Conservation (phyloP, 202 grass and related monocot species). For the Schoenoplectus tabernaemontani region DNA sequence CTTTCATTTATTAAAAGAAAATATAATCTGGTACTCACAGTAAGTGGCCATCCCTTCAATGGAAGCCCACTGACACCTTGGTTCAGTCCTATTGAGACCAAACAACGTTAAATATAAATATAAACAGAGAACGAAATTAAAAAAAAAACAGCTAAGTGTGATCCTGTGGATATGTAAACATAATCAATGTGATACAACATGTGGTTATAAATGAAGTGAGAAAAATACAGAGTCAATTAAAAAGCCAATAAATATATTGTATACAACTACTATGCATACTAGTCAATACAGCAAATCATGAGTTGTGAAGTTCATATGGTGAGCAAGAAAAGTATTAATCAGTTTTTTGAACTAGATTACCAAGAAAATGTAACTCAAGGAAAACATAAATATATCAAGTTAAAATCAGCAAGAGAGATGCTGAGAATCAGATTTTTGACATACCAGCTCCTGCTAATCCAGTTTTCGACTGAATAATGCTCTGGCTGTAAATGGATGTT, state of each 20-base stretch:
- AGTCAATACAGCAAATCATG: too few species aligned
- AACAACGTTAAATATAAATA: slow-evolving; percentile 10
- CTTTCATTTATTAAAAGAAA: too few species aligned
- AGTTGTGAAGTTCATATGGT: not conserved
- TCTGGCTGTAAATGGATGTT: slow-evolving; percentile 78
- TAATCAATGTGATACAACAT: not conserved
- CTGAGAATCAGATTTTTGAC: slow-evolving; percentile 3
- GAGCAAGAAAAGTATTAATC: not conserved
- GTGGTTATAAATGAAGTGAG: slow-evolving; percentile 4
- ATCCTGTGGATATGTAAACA: not conserved
- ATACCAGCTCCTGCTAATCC: slow-evolving; percentile 71
- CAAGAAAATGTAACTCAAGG: slow-evolving; percentile 2
- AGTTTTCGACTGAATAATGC: slow-evolving; percentile 89
- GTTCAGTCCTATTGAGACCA: slow-evolving; percentile 58
- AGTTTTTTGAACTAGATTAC: not conserved
- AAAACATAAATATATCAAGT: not conserved
- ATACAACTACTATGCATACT: too few species aligned
- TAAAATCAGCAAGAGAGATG: not conserved
- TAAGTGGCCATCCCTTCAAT: slow-evolving; percentile 96
- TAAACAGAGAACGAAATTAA: not conserved
- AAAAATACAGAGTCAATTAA: not conserved
- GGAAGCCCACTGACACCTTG: slow-evolving; percentile 92
- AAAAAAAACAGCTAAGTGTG: not conserved
- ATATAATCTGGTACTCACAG: slow-evolving; percentile 39
- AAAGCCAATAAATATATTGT: too few species aligned